Base-by-base conservation (phyloP, 257 asterid species). In the Phtheirospermum japonicum region DNA sequence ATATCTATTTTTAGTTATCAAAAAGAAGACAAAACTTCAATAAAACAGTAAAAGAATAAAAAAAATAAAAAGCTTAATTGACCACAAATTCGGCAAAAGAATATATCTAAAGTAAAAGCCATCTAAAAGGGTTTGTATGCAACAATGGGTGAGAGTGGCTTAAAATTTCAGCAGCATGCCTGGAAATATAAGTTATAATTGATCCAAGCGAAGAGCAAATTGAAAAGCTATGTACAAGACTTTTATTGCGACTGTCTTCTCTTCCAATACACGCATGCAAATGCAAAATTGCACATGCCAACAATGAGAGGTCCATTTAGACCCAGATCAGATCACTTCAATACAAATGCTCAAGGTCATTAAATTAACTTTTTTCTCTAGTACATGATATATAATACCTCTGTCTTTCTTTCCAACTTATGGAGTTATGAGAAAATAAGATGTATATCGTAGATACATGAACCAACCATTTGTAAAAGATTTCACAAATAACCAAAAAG, bases 101-200 rank as follows among this genome's bases (percentile, higher is more conserved):
- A n/a, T n/a, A n/a, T n/a, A n/a, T n/a, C n/a, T n/a, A n/a, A n/a
- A n/a, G n/a, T n/a, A n/a, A n/a, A n/a, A n/a, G n/a, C n/a, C n/a
- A n/a, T n/a, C n/a, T n/a, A n/a, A n/a, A n/a, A n/a, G n/a, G n/a
- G n/a, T n/a, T n/a, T n/a, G n/a, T n/a, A n/a, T n/a, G n/a, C n/a
- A n/a, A n/a, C n/a, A 26, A 54, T 28, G 56, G 69, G 45, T 43
- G 48, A 31, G 59, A 32, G 59, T 59, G 64, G 64, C 32, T 13
- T 14, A 45, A 45, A 45, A 45, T n/a, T n/a, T n/a, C n/a, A n/a
- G n/a, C n/a, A n/a, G n/a, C n/a, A n/a, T n/a, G n/a, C n/a, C n/a
- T n/a, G n/a, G n/a, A n/a, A n/a, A n/a, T n/a, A n/a, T n/a, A n/a
- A 3, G 55, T 26, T 16, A 43, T 19, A 5, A 33, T 71, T 72